Base-by-base conservation (phyloP, 257 asterid genomes). In the Nicotiana attenuata region DNA sequence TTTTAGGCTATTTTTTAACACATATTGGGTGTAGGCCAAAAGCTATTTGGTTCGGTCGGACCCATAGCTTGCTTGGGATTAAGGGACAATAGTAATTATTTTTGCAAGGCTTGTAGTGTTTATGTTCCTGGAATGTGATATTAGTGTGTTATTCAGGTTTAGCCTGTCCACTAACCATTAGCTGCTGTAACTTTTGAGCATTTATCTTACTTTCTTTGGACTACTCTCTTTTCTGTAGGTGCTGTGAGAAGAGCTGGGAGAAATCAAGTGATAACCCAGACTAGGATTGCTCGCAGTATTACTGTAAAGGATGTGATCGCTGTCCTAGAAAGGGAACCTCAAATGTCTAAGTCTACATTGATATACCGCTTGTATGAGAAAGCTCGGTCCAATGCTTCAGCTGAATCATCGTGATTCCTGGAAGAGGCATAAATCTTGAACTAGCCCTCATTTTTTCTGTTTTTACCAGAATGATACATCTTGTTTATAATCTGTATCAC, bases 281-380 rank as follows among this genome's bases (percentile, higher is more conserved):
- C 81, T 50, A 84, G 88, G 63, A 92, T 90, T 61, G 90, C 85
- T 26, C 89, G 96, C 53, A 91, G 92, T 86, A 86, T 92, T 63
- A 86, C 95, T n/a, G 89, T 90, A 20, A 94, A 92, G 84, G 99
- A 96, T 86, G 93, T 96, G 85, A 91, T 94, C 50, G 92, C 92
- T 3, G 88, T 91, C n/a, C 82, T 96, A 59, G 97, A 96, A 86
- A 92, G 98, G 84, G 99, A 96, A 87, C 97, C 98, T 79, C 99
- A 93, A 35, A 94, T 92, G 97, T 92, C 97, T 0, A 96, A 90
- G 83, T 90, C 99, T 1, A 81, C 89, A 10, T 86, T 94, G 65
- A 84, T 92, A 28, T 94, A 94, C 83, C 89, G 92, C 50, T 86
- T 92, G 86, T 88, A 90, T 80, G 91, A 92, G 83, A 92, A 85